Percentiles rank a stretch among this genome's conserved stretches.
Conservation (phyloP, 2,329 filamentous ascomycete species). For the Hypoxylon sp. region DNA sequence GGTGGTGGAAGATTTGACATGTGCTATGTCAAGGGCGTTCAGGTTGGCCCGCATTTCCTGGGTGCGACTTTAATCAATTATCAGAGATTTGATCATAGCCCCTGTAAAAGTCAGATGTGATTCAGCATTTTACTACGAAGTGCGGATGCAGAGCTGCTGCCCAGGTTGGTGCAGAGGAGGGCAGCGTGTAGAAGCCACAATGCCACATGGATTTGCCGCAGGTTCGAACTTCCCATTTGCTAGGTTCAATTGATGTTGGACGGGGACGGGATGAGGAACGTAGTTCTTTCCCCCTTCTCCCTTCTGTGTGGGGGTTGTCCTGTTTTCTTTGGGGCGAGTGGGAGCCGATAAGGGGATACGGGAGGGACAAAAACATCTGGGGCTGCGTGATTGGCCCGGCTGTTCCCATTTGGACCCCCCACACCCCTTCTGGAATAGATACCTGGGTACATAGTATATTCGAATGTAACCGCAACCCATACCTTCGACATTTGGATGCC, state of each 20-base stretch:
- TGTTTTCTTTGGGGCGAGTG: slow-evolving; percentile 11
- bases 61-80: slow-evolving; percentile 45
- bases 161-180: neutral
- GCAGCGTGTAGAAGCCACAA: slow-evolving; percentile 35
- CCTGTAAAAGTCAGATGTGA: slow-evolving; percentile 32
- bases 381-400: slow-evolving; percentile 33
- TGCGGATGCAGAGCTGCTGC: neutral
- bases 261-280: slow-evolving; percentile 2
- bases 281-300: slow-evolving; percentile 2
- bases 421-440: slow-evolving; percentile 28
- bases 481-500: slow-evolving; percentile 24
- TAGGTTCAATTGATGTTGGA: neutral
- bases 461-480: slow-evolving; percentile 38
- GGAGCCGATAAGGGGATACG: slow-evolving; percentile 36
- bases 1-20: slow-evolving; percentile 36
- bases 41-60: slow-evolving; percentile 31
- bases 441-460: slow-evolving; percentile 30
- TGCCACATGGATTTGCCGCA: slow-evolving; percentile 44
- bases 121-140: slow-evolving; percentile 19
- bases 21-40: slow-evolving; percentile 23
- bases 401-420: slow-evolving; percentile 40
- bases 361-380: slow-evolving; percentile 32
- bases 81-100: slow-evolving; percentile 39
- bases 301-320: slow-evolving; percentile 33
- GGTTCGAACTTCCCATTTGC: slow-evolving; percentile 7